Conservation (phyloP, 78 protist species). For the Dictyostelium firmibasis region DNA sequence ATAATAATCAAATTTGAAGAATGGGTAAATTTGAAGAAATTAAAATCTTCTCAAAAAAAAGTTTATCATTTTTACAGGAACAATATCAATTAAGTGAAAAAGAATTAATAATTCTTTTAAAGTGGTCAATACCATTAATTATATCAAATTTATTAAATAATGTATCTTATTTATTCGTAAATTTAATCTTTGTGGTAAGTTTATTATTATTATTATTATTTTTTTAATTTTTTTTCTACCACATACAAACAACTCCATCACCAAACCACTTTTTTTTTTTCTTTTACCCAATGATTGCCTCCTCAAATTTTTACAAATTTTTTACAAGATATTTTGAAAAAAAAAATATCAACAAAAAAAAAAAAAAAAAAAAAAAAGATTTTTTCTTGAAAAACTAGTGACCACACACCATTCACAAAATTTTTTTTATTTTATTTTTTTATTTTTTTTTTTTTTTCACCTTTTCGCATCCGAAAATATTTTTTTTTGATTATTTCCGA, state of each 20-base stretch:
- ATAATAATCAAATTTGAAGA: not conserved
- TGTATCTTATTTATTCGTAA: slow-evolving; percentile 64
- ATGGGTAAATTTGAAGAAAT: not conserved
- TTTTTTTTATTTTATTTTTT: not conserved
- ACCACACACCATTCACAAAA: not conserved
- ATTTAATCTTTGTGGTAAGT: slow-evolving; percentile 69
- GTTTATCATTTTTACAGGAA: not conserved
- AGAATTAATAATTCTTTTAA: slow-evolving; percentile 17
- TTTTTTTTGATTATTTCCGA: not conserved
- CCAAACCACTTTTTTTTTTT: not conserved
- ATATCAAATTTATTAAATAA: slow-evolving; percentile 58
- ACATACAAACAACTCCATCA: too few species aligned
- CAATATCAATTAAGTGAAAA: not conserved
- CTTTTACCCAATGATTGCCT: not conserved
- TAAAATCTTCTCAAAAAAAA: not conserved
- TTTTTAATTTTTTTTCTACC: not conserved
- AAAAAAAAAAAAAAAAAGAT: not conserved
- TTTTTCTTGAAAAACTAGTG: not conserved
- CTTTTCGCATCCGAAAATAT: not conserved
- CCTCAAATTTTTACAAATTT: not conserved
- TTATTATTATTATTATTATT: not conserved
- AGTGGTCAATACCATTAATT: slow-evolving; percentile 59
- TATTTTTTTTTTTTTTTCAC: not conserved
- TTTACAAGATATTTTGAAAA: not conserved
- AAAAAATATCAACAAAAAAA: not conserved